phyloP scores from a whole-genome alignment of 2,329 filamentous ascomycete genomes.

The Escovopsis sp. region DNA sequence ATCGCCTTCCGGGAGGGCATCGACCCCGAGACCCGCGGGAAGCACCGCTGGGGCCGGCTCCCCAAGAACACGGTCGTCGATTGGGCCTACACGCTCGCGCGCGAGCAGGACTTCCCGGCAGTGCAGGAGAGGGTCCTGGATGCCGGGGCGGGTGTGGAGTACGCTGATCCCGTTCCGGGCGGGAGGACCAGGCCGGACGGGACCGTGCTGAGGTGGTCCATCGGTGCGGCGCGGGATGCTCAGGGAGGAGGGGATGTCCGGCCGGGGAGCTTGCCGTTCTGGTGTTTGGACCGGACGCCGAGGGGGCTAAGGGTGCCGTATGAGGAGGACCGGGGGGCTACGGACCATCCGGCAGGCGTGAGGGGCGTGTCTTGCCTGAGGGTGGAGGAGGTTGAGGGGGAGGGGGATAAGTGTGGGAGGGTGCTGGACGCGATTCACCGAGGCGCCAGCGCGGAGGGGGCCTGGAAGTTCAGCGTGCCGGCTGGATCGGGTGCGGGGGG shows the following conservation, averaged over 20 bases:
- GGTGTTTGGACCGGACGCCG: conserved; percentile 48
- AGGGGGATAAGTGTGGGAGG: conserved; percentile 7
- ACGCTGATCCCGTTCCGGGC: conserved; percentile 34
- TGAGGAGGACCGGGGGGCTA: conserved; percentile 10
- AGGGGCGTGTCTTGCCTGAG: conserved; percentile 33
- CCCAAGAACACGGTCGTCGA: conserved; percentile 39
- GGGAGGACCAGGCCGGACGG: conserved; percentile 42
- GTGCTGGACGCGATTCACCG: conserved; percentile 17
- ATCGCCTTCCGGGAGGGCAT: conserved; percentile 42
- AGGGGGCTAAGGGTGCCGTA: conserved; percentile 40
- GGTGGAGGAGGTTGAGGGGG: conserved; percentile 18
- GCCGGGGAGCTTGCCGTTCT: conserved; percentile 46
- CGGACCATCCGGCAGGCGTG: conserved; percentile 35
- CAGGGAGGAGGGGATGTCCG: conserved; percentile 10
- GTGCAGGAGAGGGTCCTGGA: conserved; percentile 23
- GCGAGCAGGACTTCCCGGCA: conserved; percentile 19
- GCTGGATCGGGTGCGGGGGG: not conserved
- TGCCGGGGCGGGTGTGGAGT: conserved; percentile 23
- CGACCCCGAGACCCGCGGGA: conserved; percentile 22
- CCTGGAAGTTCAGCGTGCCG: conserved; percentile 7
- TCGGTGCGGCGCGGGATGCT: conserved; percentile 27
- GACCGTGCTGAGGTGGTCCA: conserved; percentile 41
- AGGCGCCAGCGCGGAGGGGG: not conserved
- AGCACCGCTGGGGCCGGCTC: conserved; percentile 45
- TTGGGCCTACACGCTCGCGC: conserved; percentile 39